Evolutionary conservation across 768 basidiomycete genomes (phyloP).

Genomic region (Crucibulum laeve): DNA sequence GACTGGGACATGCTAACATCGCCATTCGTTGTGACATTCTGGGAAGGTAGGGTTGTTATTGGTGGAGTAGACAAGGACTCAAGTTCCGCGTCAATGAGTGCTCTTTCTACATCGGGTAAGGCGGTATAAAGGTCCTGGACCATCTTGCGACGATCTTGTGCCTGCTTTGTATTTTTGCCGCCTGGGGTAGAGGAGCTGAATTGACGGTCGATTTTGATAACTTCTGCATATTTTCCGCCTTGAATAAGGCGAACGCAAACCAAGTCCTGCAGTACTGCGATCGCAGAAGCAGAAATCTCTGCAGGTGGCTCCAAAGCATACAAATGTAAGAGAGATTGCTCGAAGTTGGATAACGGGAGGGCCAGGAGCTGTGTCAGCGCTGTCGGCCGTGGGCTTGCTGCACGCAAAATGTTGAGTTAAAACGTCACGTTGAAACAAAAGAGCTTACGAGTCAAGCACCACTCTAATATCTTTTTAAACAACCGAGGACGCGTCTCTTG

Average conservation of each 20-base stretch:
- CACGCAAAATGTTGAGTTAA: slow-evolving; percentile 1
- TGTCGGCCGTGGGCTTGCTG: slow-evolving; percentile 55
- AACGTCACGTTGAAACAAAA: not conserved
- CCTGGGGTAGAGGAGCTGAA: slow-evolving; percentile 43
- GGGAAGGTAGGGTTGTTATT: slow-evolving; percentile 3
- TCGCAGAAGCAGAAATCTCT: slow-evolving; percentile 38
- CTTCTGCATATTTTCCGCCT: slow-evolving; percentile 64
- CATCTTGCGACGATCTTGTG: slow-evolving; percentile 60
- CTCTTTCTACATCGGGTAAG: slow-evolving; percentile 60
- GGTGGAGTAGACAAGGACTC: slow-evolving; percentile 20
- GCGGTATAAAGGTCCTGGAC: slow-evolving; percentile 65
- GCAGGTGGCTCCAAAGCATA: slow-evolving; percentile 57
- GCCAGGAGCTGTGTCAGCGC: slow-evolving; percentile 61
- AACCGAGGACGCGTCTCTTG: slow-evolving; percentile 50
- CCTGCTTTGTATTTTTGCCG: slow-evolving; percentile 30
- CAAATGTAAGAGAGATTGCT: slow-evolving; percentile 51
- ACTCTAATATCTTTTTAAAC: slow-evolving; percentile 56
- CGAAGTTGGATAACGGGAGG: slow-evolving; percentile 62
- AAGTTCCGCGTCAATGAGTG: slow-evolving; percentile 57
- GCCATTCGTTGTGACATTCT: slow-evolving; percentile 12
- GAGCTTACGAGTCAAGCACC: slow-evolving; percentile 71
- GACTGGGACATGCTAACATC: slow-evolving; percentile 44
- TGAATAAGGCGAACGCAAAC: slow-evolving; percentile 75
- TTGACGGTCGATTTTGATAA: slow-evolving; percentile 69
- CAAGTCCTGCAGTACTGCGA: slow-evolving; percentile 70